phyloP scores from a whole-genome alignment of 2,329 filamentous ascomycete species.

The Fusarium hainanense region DNA sequence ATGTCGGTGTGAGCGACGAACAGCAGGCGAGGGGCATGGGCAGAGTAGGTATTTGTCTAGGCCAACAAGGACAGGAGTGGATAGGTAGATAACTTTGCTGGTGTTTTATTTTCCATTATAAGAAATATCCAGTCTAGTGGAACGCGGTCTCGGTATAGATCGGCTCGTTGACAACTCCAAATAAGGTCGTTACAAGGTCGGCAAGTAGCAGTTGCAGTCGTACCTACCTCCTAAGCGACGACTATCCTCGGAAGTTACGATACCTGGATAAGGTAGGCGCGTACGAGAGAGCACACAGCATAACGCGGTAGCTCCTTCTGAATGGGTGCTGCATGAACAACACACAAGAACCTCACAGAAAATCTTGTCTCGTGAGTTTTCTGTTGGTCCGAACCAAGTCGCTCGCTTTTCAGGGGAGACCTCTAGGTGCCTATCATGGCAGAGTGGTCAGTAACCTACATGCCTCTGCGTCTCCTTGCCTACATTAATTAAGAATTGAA shows the following conservation, averaged over 20 bases:
- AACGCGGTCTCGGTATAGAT: too few relatives aligned
- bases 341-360: neutral
- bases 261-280: neutral
- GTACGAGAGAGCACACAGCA: constrained; percentile 21
- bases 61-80: constrained; percentile 2
- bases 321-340: neutral
- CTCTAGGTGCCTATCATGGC: neutral
- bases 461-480: neutral
- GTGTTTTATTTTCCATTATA: neutral
- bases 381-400: neutral
- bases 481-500: neutral
- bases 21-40: neutral
- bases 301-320: neutral
- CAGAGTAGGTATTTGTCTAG: neutral
- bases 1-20: constrained; percentile 11
- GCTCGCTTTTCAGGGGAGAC: neutral
- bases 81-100: neutral
- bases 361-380: neutral
- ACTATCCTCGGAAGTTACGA: constrained; percentile 20
- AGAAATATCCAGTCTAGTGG: neutral
- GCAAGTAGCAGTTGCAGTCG: constrained; percentile 10
- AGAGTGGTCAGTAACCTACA: neutral
- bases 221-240: neutral
- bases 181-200: neutral
- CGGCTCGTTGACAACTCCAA: neutral